phyloP scores from a whole-genome alignment of 75 land plant species.

The Selaginella tamariscina region DNA sequence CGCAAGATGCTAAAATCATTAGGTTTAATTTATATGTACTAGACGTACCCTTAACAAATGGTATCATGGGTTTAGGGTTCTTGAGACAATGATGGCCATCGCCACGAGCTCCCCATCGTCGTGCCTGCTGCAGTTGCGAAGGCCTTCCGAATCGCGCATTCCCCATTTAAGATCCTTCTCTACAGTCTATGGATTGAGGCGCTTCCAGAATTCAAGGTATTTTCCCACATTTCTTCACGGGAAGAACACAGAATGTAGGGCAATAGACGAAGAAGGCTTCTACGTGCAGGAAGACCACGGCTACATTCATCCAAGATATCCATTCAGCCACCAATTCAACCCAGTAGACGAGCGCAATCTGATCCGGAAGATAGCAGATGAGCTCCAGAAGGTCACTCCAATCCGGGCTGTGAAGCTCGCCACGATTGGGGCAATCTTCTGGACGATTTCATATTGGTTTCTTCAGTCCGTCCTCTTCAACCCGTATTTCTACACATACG shows the following conservation, averaged over 20 bases:
- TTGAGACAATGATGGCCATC: too few relatives aligned
- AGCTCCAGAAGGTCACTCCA: constrained; percentile 12
- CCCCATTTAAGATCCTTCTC: not conserved
- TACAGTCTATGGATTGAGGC: not conserved
- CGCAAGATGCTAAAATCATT: too few relatives aligned
- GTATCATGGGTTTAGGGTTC: too few relatives aligned
- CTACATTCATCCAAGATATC: constrained; percentile 4
- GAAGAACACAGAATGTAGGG: not conserved
- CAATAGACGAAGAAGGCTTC: not conserved
- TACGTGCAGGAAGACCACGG: not conserved
- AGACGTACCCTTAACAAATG: too few relatives aligned
- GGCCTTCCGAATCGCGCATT: not conserved
- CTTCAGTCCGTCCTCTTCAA: constrained; percentile 11
- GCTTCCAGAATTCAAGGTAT: not conserved
- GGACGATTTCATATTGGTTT: constrained; percentile 4
- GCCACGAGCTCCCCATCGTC: too few relatives aligned
- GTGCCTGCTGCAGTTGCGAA: too few relatives aligned
- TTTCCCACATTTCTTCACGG: not conserved
- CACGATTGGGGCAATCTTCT: not conserved
- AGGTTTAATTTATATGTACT: too few relatives aligned
- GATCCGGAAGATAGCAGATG: constrained; percentile 12
- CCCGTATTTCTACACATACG: constrained; percentile 47
- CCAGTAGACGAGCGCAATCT: constrained; percentile 19
- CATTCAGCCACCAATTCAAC: constrained; percentile 6
- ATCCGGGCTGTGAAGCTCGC: constrained; percentile 12